Base-by-base conservation (phyloP, 371 early-diverging fungal genomes). In the Apophysomyces trapeziformis region DNA sequence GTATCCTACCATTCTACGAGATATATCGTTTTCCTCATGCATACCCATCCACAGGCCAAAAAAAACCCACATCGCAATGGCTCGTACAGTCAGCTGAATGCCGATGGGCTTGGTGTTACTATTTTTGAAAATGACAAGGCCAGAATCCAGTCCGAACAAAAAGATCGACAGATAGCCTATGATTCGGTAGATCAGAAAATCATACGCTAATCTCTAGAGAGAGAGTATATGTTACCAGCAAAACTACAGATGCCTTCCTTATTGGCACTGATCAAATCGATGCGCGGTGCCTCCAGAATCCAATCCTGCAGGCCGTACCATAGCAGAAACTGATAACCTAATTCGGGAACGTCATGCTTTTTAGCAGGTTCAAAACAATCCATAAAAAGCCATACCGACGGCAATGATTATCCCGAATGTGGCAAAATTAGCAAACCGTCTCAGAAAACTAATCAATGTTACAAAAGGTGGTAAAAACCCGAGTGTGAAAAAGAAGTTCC, bases 401-500 rank as follows among this genome's bases (percentile, higher is more conserved):
- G 86, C 79, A 7, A 92, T 73, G 0, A 66, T 36, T 1, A 79
- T 60, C 4, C 84, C 88, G 26, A 84, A 69, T 14, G 83, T 37
- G 2, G 83, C 76, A 63, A 91, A 85, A 0, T 82, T 72, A 36
- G 71, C 64, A 38, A 54, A 64, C 61, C 63, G 46, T 36, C 67
- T 77, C 36, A 80, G 70, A n/a, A 64, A 78, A 14, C 80, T 77
- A 58, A 72, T 80, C 16, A 85, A 36, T 32, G 93, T 85, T 38
- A 88, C 86, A 85, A 92, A 85, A 14, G 94, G 78, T 6, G 95
- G 94, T 47, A 99, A 72, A 61, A 93, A 80, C 0, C 93, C 96
- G 12, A 99, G 85, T 0, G 99, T 98, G 64, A 96, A 86, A 73
- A 98, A 99, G 73, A 99, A 99, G 82, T 99, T 99, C 99, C 99